Base-by-base conservation (phyloP, 2,329 filamentous ascomycete genomes). In the Colletotrichum viniferum region DNA sequence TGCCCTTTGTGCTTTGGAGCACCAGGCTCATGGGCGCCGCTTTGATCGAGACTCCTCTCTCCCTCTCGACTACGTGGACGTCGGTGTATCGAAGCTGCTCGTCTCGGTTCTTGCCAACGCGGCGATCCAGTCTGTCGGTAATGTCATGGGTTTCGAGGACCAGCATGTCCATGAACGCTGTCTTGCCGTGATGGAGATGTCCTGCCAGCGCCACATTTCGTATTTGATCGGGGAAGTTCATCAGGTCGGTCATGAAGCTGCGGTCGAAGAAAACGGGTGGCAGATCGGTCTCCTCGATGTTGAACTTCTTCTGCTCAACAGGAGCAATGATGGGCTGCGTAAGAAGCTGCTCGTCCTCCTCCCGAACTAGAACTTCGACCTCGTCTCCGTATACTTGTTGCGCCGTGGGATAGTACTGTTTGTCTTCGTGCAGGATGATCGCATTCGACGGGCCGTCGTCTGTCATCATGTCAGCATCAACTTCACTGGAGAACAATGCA, bases 361-460 rank as follows among this genome's bases (percentile, higher is more conserved):
- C 97, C 82, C 98, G 95, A 48, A 99, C 96, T 84, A 98, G 87
- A 2, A 96, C 97, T 86, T 99, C 97, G 80, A 99, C 97, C 85
- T 97, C 96, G 80, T 93, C 90, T 68, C 97, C 97, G 83, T 98
- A 99, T 56, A 98, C 93, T 84, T 99, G 97, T 82, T 96, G 93
- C 72, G 97, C 97, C n/a, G 96, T 98, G 34, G 97, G 97, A 83
- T 99, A 99, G 85, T 99, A 99, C 84, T 98, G 97, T 85, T 99
- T 99, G 87, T 99, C 97, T 88, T 99, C 97, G 86, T 99, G 97
- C 61, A 99, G 91, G 73, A 99, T 91, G n/a, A 99, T 96, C 67
- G 97, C 96, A 84, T 98, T 99, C 7, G 96, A 98, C 5, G 96
- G 95, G 16, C 94, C 96, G 84, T 95, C 92, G 13, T 78, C 78